Evolutionary conservation across 257 asterid species (phyloP), one percentile per base, ranked within the genome.

Genomic region (Parsonsia alboflavescens): DNA sequence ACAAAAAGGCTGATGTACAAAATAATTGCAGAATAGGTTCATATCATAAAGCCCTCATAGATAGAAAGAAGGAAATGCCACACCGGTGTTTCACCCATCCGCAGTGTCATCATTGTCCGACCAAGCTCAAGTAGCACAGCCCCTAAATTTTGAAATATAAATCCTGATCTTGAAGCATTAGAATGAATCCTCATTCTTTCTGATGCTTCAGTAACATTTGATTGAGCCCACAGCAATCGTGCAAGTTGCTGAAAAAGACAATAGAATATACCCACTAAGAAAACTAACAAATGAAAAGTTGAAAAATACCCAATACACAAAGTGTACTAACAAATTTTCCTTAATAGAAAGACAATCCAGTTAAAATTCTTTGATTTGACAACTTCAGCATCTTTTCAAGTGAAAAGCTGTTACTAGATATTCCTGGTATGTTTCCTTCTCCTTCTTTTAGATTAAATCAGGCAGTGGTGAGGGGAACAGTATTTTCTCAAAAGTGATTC

Each of bases 81-180:
- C 74, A 95, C 99, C 57, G 97, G 84, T 70, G 96, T 63, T 74
- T 86, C 96, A 36, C 98, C 99, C 97, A 92, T 91, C 78, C 93
- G 89, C 75, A 92, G 62, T 41, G 97, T 95, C 96, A 85, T 90
- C 76, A 83, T 86, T 46, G 99, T 87, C 76, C 98, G 88, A 72
- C 97, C 98, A 82, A 95, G 98, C 85, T 95, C 99, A 77, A 95
- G 98, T 64, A 95, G 81, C 81, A 86, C 70, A 76, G 97, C 87
- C 65, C 99, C 97, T 57, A 95, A 83, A 71, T 88, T 89, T 78
- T 90, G 99, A 69, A 88, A 77, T 77, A 89, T 88, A 46, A 78
- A 80, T 75, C 98, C 99, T 5, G 96, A 80, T 82, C 99, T 89
- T 68, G 87, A 71, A 57, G 93, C 92, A 84, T 79, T 79, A 24